Evolutionary conservation across 108 stramenopile species (phyloP).

Genomic region (Bacterosira constricta): DNA sequence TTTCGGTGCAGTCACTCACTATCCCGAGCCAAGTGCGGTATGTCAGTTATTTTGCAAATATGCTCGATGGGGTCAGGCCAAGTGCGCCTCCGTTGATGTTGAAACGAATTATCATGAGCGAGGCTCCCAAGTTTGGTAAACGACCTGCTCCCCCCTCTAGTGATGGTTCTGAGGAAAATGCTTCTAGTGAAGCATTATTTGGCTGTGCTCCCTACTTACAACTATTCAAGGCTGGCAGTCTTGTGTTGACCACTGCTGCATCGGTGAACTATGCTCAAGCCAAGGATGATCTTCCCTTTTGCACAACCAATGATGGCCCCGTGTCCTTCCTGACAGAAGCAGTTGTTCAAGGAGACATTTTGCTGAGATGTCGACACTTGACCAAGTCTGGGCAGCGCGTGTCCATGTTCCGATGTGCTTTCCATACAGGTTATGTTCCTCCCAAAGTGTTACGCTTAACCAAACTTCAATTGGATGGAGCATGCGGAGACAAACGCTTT

Average conservation of each 20-base stretch:
- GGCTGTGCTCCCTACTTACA: constrained; percentile 97
- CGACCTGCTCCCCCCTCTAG: not conserved
- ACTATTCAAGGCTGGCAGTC: constrained; percentile 91
- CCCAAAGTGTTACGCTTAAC: constrained; percentile 90
- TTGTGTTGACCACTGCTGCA: constrained; percentile 85
- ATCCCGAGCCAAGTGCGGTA: constrained; percentile 96
- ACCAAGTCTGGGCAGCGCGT: constrained; percentile 77
- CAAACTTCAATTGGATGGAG: constrained; percentile 94
- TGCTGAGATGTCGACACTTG: constrained; percentile 91
- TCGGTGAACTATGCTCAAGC: constrained; percentile 60
- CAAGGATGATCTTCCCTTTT: constrained; percentile 74
- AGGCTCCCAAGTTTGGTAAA: constrained; percentile 75
- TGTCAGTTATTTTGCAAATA: constrained; percentile 89
- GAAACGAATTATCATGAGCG: constrained; percentile 91
- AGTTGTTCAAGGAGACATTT: constrained; percentile 89
- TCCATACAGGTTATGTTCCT: constrained; percentile 96
- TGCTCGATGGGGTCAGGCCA: constrained; percentile 84
- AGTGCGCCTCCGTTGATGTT: constrained; percentile 87
- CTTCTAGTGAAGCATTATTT: constrained; percentile 18
- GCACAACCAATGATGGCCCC: constrained; percentile 57
- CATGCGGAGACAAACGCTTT: constrained; percentile 87
- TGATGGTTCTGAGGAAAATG: not conserved
- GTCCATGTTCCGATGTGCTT: constrained; percentile 96
- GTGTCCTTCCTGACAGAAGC: constrained; percentile 75
- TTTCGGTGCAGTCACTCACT: constrained; percentile 73